These are phyloP conservation scores for Pestalotiopsis sp. DNA, from an alignment of 2,329 filamentous ascomycete species.

Conservation along the genomic window DNA sequence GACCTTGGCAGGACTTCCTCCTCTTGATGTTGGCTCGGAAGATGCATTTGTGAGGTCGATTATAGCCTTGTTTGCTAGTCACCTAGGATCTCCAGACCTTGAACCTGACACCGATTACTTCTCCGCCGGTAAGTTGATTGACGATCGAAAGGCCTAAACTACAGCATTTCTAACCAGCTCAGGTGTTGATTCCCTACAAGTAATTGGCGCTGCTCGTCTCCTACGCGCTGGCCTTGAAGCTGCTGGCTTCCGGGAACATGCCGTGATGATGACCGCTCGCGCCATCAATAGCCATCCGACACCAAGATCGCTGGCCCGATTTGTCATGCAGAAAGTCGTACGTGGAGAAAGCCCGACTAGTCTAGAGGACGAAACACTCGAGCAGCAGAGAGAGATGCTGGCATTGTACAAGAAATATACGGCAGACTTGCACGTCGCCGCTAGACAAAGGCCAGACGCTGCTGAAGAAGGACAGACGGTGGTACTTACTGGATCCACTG, in stretches of 20 bases:
- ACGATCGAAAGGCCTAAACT: no score
- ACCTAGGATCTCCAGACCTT: slow-evolving; percentile 26
- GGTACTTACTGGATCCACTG: slow-evolving; percentile 50
- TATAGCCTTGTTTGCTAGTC: slow-evolving; percentile 27
- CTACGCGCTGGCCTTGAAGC: slow-evolving; percentile 35
- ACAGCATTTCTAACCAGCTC: background rate
- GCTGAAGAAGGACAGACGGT: slow-evolving; percentile 39
- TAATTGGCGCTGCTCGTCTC: slow-evolving; percentile 38
- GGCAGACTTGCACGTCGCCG: slow-evolving; percentile 20
- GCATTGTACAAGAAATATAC: slow-evolving; percentile 35
- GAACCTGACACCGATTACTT: slow-evolving; percentile 39
- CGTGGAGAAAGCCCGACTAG: no score
- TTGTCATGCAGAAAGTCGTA: no score
- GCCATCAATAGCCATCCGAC: slow-evolving; percentile 42
- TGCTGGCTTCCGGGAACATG: slow-evolving; percentile 18
- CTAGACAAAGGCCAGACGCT: slow-evolving; percentile 27
- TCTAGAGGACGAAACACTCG: no score
- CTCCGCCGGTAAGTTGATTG: slow-evolving; percentile 19
- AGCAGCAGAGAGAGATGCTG: no score
- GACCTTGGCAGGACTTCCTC: slow-evolving; percentile 19
- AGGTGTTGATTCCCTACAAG: slow-evolving; percentile 43
- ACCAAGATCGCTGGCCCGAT: slow-evolving; percentile 29
- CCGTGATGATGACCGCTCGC: slow-evolving; percentile 32
- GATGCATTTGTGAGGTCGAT: slow-evolving; percentile 31
- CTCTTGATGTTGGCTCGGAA: slow-evolving; percentile 30